Percentiles rank a stretch among this genome's conserved stretches.
These are phyloP conservation scores for Chrysochromulina tobinii DNA, from an alignment of 78 protist species.

Conservation along the genomic window DNA sequence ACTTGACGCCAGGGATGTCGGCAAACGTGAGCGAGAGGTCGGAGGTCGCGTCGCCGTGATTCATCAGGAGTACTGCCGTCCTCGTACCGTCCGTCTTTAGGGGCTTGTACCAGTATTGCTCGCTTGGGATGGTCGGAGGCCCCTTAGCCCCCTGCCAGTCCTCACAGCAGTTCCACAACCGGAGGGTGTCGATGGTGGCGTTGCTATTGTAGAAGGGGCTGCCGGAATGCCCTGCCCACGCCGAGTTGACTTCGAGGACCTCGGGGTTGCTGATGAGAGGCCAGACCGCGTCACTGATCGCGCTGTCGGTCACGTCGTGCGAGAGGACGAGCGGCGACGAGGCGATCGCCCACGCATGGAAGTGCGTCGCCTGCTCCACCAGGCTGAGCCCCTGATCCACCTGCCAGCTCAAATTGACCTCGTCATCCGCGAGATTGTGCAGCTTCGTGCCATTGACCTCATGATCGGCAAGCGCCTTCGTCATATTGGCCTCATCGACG, in stretches of 20 bases:
- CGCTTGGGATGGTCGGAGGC: not conserved
- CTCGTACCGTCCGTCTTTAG: not conserved
- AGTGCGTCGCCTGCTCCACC: slow-evolving; percentile 56
- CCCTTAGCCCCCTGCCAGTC: too few species aligned
- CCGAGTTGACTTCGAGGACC: slow-evolving; percentile 44
- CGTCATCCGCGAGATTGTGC: too few species aligned
- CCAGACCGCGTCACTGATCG: slow-evolving; percentile 46
- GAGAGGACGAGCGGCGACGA: slow-evolving; percentile 55
- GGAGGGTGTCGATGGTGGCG: too few species aligned
- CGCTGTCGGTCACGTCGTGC: slow-evolving; percentile 31
- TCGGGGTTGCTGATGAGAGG: slow-evolving; percentile 38
- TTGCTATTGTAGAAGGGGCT: not conserved
- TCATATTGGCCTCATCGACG: too few species aligned
- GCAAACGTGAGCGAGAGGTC: not conserved
- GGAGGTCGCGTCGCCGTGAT: not conserved
- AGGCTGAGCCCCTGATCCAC: not conserved
- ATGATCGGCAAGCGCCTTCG: too few species aligned
- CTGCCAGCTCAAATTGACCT: not conserved
- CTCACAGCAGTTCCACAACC: too few species aligned
- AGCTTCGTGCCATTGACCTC: too few species aligned
- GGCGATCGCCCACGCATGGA: slow-evolving; percentile 65
- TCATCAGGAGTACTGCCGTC: slow-evolving; percentile 35
- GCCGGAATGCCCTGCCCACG: slow-evolving; percentile 55
- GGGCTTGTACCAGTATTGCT: slow-evolving; percentile 30
- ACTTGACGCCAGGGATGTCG: not conserved